Evolutionary conservation across 2,329 filamentous ascomycete genomes (phyloP).

Genomic region (Fusarium veterinarium): DNA sequence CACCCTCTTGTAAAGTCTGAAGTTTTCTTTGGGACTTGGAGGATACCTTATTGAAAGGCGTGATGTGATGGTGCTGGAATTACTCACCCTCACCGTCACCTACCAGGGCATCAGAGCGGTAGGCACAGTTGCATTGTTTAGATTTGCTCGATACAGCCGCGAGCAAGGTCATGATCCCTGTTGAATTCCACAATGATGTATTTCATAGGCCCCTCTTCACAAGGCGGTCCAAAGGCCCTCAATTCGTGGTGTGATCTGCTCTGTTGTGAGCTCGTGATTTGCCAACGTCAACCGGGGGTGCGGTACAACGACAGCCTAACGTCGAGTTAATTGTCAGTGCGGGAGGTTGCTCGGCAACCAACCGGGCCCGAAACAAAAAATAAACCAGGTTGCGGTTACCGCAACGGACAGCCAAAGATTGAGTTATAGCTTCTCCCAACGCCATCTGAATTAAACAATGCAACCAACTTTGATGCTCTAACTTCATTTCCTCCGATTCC

Average conservation of each 20-base stretch:
- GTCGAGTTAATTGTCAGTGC: constrained; percentile 25
- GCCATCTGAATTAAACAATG: constrained; percentile 39
- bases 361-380: constrained; percentile 41
- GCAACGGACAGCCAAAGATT: constrained; percentile 26
- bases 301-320: constrained; percentile 20
- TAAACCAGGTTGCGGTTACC: constrained; percentile 37
- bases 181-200: constrained; percentile 33
- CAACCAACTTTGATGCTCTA: constrained; percentile 31
- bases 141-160: constrained; percentile 24
- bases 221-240: constrained; percentile 25
- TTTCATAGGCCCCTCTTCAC: constrained; percentile 27
- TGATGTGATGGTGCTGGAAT: constrained; percentile 18
- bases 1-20: background rate
- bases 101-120: background rate
- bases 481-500: constrained; percentile 26
- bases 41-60: background rate
- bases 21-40: background rate
- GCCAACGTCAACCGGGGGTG: constrained; percentile 27
- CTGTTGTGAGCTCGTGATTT: constrained; percentile 40
- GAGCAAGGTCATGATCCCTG: constrained; percentile 35
- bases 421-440: constrained; percentile 30
- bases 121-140: constrained; percentile 7
- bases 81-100: constrained; percentile 24
- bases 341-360: constrained; percentile 43
- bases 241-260: constrained; percentile 42